These are phyloP conservation scores for Citrus hindsii DNA, from an alignment of 345 rosid genomes.

Conservation along the genomic window DNA sequence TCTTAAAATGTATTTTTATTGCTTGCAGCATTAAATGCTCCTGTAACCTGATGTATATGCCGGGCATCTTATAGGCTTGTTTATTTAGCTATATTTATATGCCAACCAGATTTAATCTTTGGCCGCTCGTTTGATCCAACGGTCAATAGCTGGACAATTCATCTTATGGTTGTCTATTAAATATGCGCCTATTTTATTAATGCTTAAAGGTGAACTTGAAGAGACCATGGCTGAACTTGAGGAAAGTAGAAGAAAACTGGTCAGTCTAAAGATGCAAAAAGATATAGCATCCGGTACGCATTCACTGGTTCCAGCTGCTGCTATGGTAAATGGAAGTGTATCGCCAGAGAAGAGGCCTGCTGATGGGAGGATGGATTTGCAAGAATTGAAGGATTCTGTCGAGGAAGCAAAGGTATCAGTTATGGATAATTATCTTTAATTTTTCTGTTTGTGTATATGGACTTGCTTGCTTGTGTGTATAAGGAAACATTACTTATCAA, in stretches of 20 bases:
- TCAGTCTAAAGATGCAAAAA: conserved; percentile 79
- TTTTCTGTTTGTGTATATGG: not conserved
- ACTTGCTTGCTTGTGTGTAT: not conserved
- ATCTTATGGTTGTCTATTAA: conserved; percentile 18
- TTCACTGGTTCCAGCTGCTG: conserved; percentile 43
- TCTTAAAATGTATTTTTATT: no score
- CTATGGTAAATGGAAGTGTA: conserved; percentile 59
- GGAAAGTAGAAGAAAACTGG: conserved; percentile 85
- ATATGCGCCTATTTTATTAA: conserved; percentile 13
- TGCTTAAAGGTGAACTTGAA: conserved; percentile 73
- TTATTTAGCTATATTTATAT: no score
- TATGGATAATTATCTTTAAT: not conserved
- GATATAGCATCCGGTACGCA: conserved; percentile 62
- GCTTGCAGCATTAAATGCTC: no score
- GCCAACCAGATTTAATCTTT: no score
- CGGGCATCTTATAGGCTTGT: no score
- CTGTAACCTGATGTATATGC: no score
- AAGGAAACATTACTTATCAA: conserved; percentile 24
- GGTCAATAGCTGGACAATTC: not conserved
- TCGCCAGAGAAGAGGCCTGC: conserved; percentile 81
- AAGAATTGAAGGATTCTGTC: conserved; percentile 71
- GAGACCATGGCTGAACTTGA: conserved; percentile 84
- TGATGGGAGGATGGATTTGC: conserved; percentile 59
- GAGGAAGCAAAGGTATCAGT: conserved; percentile 71
- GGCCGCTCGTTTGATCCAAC: not conserved